Evolutionary conservation across 108 stramenopile genomes (phyloP).

Genomic region (Nannochloropsis salina): DNA sequence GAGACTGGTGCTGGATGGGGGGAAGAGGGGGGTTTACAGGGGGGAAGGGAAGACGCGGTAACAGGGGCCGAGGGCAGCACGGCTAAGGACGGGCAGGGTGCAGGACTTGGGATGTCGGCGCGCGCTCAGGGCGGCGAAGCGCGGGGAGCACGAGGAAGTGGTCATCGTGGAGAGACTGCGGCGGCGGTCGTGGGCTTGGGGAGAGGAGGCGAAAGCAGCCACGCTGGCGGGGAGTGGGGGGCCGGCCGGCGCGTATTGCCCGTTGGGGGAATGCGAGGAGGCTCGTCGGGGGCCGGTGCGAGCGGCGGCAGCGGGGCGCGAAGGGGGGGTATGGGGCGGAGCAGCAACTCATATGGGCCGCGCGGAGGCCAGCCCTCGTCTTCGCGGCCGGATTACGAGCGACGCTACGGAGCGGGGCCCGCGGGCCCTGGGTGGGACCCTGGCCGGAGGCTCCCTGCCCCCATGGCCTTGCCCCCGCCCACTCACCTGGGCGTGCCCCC

Average conservation of each 20-base stretch:
- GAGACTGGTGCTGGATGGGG: slow-evolving; percentile 19
- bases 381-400: neutral
- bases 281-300: neutral
- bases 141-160: neutral
- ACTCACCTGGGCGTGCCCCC: neutral
- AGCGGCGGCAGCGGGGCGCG: neutral
- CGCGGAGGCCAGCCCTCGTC: neutral
- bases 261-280: neutral
- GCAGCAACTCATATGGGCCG: neutral
- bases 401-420: neutral
- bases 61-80: neutral
- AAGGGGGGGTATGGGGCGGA: neutral
- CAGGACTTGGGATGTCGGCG: neutral
- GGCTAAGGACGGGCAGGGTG: neutral
- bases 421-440: neutral
- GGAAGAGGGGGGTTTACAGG: neutral
- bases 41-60: neutral
- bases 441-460: neutral
- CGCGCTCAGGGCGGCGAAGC: neutral
- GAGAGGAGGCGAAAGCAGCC: neutral
- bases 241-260: neutral
- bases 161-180: neutral
- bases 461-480: slow-evolving; percentile 1
- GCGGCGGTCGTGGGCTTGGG: neutral
- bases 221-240: neutral